Evolutionary conservation across 129 eudicot genomes (phyloP), one percentile per base, ranked within the genome.

Genomic region (Centella asiatica): DNA sequence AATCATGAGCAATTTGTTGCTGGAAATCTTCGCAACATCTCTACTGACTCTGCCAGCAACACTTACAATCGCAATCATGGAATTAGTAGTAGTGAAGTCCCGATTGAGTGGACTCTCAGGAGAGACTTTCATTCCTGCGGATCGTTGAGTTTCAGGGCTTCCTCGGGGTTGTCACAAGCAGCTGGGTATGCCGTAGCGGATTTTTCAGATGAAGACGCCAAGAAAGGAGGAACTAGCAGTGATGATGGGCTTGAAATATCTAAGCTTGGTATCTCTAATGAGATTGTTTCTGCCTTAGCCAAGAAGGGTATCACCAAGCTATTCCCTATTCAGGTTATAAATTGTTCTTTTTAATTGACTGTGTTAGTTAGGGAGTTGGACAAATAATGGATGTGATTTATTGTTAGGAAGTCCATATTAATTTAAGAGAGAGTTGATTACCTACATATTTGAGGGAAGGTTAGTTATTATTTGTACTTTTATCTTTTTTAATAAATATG

Each of bases 241-340:
- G 64, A 64, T 64, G 86, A 81, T 33, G 84, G 89, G 19, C 81
- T 86, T 31, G 95, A 80, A 68, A 86, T 90, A 22, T 59, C 86
- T 10, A 86, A 86, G 67, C 97, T 90, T 72, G 88, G 88, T 46
- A 75, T 90, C 51, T 65, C 85, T 33, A 57, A 67, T 31, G 86
- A 79, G 64, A 78, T 90, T 64, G 93, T 90, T 26, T 24, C 71
- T 5, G 79, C 90, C 25, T 59, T 84, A 64, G 78, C 85, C 2
- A 51, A 55, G 6, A 83, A 72, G 77, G 97, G 97, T 4, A 90
- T 90, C 26, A 75, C 90, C 27, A 90, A 77, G 63, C 84, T 90
- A 23, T 90, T 90, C 60, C 97, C 95, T 23, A 86, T 90, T 79
- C 97, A 90, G 97, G 95, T 86, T 9, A 34, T 33, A 58, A 24